Base-by-base conservation (phyloP, 2,329 filamentous ascomycete species). In the Delphinella strobiligena region DNA sequence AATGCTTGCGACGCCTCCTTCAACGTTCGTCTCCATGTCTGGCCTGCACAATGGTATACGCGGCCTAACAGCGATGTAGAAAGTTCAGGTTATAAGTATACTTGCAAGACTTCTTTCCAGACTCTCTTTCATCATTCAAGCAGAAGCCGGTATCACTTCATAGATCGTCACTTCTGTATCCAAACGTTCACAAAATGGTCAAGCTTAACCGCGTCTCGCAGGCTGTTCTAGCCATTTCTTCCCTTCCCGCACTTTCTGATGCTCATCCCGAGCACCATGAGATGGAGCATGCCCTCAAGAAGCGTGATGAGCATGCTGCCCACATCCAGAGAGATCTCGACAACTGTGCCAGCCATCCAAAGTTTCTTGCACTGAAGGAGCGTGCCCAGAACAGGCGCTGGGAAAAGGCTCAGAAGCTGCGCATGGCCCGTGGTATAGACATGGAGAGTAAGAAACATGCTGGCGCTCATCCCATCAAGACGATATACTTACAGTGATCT, bases 321-420 rank as follows among this genome's bases (percentile, higher is more conserved):
- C 40, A 43, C 35, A 40, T 45, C 19, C 42, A 45, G 37, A 36
- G 43, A 4, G 43, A 40, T 36, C 43, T 45, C 10, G 33, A 22
- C 15, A 34, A 32, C 22, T 45, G 43, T 19, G 40, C 31, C 22
- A 40, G 15, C 31, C 14, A 42, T n/a, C 40, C 43, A 9, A 35
- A 36, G 19, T 45, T 40, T 30, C 39, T 31, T 19, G 43, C 40
- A 10, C 35, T 45, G 10, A 27, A 40, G 19, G 41, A 34, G 15
- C 32, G 40, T 11, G 40, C 19, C 12, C 34, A 40, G 22, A 27
- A 40, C 14, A 36, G 43, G 15, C 43, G 43, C 15, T 45, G 41
- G 34, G 40, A 40, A 17, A 45, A 45, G 22, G 43, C 41, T 18
- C 30, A 40, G 31, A 27, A 37, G 15, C 16, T 43, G 15, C 32